These are phyloP conservation scores for Diaporthe vexans DNA, from an alignment of 2,329 filamentous ascomycete species.

Conservation along the genomic window DNA sequence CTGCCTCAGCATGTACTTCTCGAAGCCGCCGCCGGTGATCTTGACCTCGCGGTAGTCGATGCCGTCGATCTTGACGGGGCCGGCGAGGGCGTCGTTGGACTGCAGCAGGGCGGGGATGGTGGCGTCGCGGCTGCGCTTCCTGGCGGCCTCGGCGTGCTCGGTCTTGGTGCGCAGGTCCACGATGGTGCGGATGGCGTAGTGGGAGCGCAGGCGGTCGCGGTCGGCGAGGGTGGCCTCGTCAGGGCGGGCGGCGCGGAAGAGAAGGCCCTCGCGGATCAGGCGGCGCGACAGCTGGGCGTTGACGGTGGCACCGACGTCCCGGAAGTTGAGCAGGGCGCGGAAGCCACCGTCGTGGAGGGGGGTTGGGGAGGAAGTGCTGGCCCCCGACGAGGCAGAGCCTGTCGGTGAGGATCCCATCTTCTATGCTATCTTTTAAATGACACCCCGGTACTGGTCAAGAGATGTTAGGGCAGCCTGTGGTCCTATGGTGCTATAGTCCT, in stretches of 20 bases:
- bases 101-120: slow-evolving; percentile 59
- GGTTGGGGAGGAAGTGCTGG: not conserved
- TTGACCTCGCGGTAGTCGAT: slow-evolving; percentile 77
- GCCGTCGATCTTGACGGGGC: slow-evolving; percentile 73
- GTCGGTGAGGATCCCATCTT: not conserved
- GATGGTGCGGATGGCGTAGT: slow-evolving; percentile 77
- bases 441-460: not conserved
- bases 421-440: not conserved
- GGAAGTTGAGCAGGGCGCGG: slow-evolving; percentile 79
- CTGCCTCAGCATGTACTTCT: slow-evolving; percentile 75
- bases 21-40: slow-evolving; percentile 80
- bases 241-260: slow-evolving; percentile 78
- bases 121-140: slow-evolving; percentile 68
- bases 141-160: slow-evolving; percentile 78
- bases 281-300: slow-evolving; percentile 66
- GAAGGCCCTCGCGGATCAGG: slow-evolving; percentile 70
- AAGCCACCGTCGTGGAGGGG: slow-evolving; percentile 51
- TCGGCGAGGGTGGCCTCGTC: slow-evolving; percentile 81
- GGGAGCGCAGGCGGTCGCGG: slow-evolving; percentile 68
- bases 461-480: not conserved
- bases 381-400: not conserved
- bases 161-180: slow-evolving; percentile 87
- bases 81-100: slow-evolving; percentile 64
- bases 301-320: slow-evolving; percentile 79
- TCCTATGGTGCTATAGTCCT: no score